Percentiles rank a stretch among this genome's conserved stretches.
These are phyloP conservation scores for Leccinum pellstonianum DNA, from an alignment of 768 basidiomycete genomes.

Conservation along the genomic window DNA sequence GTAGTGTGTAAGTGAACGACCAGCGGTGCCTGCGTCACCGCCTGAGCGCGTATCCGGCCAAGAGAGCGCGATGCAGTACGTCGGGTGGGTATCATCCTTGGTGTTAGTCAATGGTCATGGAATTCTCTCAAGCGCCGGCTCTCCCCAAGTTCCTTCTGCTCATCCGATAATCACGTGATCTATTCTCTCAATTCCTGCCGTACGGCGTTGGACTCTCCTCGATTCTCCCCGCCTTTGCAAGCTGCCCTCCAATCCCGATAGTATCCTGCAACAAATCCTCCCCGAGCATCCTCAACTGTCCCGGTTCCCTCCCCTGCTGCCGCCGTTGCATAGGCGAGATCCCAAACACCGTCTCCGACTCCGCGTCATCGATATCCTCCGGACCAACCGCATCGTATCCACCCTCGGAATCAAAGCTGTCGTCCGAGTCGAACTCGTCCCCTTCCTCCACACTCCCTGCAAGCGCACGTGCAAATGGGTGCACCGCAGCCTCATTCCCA, in stretches of 20 bases:
- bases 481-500: slow-evolving; percentile 44
- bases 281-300: slow-evolving; percentile 56
- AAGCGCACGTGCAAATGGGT: slow-evolving; percentile 55
- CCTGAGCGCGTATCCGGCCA: slow-evolving; percentile 19
- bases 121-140: background rate
- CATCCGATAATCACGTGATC: slow-evolving; percentile 20
- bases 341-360: slow-evolving; percentile 66
- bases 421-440: slow-evolving; percentile 44
- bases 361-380: slow-evolving; percentile 13
- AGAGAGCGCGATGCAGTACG: slow-evolving; percentile 29
- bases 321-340: slow-evolving; percentile 52
- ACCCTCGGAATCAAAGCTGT: slow-evolving; percentile 48
- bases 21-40: slow-evolving; percentile 7
- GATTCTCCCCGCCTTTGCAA: slow-evolving; percentile 46
- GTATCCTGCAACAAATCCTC: slow-evolving; percentile 64
- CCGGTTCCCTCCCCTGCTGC: slow-evolving; percentile 25
- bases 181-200: slow-evolving; percentile 22
- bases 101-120: background rate
- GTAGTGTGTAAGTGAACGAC: background rate
- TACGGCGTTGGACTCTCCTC: slow-evolving; percentile 68
- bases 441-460: slow-evolving; percentile 34
- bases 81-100: slow-evolving; percentile 32
- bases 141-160: slow-evolving; percentile 26
- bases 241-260: slow-evolving; percentile 54
- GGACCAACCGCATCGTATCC: slow-evolving; percentile 23